Percentiles rank a stretch among this genome's conserved stretches.
phyloP scores from a whole-genome alignment of 176 grass and related monocot genomes.

The Zoysia pacifica region DNA sequence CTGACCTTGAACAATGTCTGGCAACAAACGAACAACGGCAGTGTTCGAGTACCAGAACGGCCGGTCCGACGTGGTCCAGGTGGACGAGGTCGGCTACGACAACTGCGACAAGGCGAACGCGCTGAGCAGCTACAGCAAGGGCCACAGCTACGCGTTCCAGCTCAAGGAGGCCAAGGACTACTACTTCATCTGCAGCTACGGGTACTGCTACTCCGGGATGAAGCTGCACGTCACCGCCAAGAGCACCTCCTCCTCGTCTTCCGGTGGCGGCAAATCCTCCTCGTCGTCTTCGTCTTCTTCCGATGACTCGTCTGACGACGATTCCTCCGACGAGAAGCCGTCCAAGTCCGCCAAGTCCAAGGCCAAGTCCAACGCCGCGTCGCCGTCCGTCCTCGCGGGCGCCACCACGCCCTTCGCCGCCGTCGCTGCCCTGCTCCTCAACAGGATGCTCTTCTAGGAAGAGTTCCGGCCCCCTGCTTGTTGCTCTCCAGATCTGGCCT shows the following conservation, averaged over 20 bases:
- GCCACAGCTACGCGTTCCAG: conserved; percentile 75
- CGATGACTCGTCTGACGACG: neutral
- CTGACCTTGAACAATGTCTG: too few species aligned
- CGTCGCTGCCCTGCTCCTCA: neutral
- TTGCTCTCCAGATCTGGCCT: neutral
- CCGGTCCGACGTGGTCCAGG: conserved; percentile 77
- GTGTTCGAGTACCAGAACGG: conserved; percentile 92
- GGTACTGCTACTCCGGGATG: conserved; percentile 53
- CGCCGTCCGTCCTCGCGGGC: neutral
- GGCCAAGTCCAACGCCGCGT: conserved; percentile 23
- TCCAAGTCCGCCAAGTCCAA: neutral
- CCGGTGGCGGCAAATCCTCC: neutral
- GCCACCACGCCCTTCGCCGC: neutral
- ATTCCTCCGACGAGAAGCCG: neutral
- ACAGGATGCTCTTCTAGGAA: neutral
- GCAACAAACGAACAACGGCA: neutral
- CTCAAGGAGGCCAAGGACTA: conserved; percentile 90
- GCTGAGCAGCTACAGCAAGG: conserved; percentile 88
- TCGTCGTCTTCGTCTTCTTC: neutral
- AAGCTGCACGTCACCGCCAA: too few species aligned
- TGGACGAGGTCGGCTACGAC: conserved; percentile 77
- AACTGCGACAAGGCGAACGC: conserved; percentile 80
- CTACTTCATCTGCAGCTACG: conserved; percentile 99
- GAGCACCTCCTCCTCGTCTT: neutral
- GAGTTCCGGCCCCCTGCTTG: neutral